Base-by-base conservation (phyloP, 768 basidiomycete species). In the Tephrocybe sp. region DNA sequence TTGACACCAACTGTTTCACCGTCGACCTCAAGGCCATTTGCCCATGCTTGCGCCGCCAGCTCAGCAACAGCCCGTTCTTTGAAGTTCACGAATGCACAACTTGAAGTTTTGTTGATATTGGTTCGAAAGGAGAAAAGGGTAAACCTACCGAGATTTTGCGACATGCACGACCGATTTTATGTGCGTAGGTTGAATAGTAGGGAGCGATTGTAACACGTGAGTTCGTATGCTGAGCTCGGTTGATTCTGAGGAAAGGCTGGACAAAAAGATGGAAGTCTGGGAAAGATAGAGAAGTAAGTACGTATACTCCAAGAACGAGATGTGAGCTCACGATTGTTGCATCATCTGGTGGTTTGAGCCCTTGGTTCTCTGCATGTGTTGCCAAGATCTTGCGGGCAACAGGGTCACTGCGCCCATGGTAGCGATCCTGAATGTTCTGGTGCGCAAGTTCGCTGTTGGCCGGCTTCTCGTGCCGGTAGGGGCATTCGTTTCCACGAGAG, bases 71-170 rank as follows among this genome's bases (percentile, higher is more conserved):
- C 62, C 17, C 97, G 80, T 48, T 88, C 83, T 58, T 79, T 85
- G 74, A 98, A 98, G 68, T 98, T 98, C 47, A 97, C 80, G 68
- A 99, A 99, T 1, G 96, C 97, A 70, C 94, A 96, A 68, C 90
- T 90, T 52, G 14, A 7, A 15, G 46, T 17, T 17, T n/a, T 8
- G n/a, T 57, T 42, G 51, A 45, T 28, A 21, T 36, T 36, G 34
- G 15, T 10, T 7, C 20, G 18, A 45, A 41, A 30, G 46, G 12
- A 56, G 11, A 28, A 45, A 12, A 30, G 20, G n/a, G 20, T 20
- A 34, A n/a, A 64, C 73, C 9, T 55, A 88, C 84, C 83, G 80
- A 55, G 89, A 84, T 68, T 92, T 90, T 32, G 84, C 80, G 4
- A 96, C 88, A 60, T 93, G 84, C 2, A 96, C 92, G 26, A 96